Evolutionary conservation across 2,329 filamentous ascomycete species (phyloP).

Genomic region (Pseudogymnoascus sp.): DNA sequence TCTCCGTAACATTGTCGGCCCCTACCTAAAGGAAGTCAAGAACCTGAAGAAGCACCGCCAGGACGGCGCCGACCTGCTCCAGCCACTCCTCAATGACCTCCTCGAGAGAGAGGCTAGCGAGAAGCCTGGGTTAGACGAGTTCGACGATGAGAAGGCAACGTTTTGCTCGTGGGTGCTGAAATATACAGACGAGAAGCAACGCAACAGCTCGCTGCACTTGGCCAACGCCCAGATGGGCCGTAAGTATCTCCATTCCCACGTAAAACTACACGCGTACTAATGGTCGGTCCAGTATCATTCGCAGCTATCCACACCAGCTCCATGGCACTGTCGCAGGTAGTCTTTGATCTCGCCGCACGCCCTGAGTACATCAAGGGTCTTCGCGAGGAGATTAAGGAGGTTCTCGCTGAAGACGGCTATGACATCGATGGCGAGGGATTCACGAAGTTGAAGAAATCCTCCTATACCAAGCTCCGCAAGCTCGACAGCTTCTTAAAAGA

Average conservation of each 20-base stretch:
- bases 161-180: conserved; percentile 19
- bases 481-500: conserved; percentile 39
- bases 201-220: conserved; percentile 7
- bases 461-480: conserved; percentile 25
- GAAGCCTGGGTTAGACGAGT: not conserved
- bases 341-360: conserved; percentile 44
- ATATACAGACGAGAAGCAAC: conserved; percentile 12
- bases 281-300: conserved; percentile 32
- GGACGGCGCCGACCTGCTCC: conserved; percentile 14
- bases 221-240: conserved; percentile 32
- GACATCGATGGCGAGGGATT: conserved; percentile 43
- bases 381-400: conserved; percentile 22
- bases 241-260: not conserved
- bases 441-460: conserved; percentile 27
- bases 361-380: conserved; percentile 36
- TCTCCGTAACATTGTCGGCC: conserved; percentile 13
- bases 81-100: conserved; percentile 15
- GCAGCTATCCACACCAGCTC: conserved; percentile 48
- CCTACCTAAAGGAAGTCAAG: conserved; percentile 15
- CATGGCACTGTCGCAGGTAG: conserved; percentile 38
- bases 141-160: conserved; percentile 16
- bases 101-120: conserved; percentile 2
- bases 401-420: conserved; percentile 35
- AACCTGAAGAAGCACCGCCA: conserved; percentile 14
- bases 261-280: conserved; percentile 9